phyloP scores from a whole-genome alignment of 352 stramenopile genomes.

The Phytophthora hibernalis region DNA sequence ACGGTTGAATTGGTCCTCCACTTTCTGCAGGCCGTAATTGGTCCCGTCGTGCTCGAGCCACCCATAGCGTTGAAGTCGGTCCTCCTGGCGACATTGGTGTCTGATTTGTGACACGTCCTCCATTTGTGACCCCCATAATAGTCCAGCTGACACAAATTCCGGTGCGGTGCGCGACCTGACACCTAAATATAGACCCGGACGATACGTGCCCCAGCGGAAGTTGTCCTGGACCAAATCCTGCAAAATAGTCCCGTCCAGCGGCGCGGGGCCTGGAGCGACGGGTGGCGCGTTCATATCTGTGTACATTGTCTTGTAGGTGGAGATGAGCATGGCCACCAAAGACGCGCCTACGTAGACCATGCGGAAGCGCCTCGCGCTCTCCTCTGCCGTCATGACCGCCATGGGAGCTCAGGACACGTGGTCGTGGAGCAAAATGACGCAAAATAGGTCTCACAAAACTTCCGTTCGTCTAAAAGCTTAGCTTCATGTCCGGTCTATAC shows the following conservation, averaged over 20 bases:
- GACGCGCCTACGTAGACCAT: slow-evolving; percentile 36
- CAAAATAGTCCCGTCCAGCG: slow-evolving; percentile 48
- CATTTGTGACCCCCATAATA: slow-evolving; percentile 78
- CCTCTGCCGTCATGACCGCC: slow-evolving; percentile 25
- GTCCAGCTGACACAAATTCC: slow-evolving; percentile 66
- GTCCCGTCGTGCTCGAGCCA: slow-evolving; percentile 81
- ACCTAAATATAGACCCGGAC: slow-evolving; percentile 81
- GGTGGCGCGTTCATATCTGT: slow-evolving; percentile 21
- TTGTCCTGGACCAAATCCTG: slow-evolving; percentile 43
- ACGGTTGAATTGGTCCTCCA: slow-evolving; percentile 84
- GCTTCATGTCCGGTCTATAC: not conserved
- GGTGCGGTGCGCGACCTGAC: slow-evolving; percentile 74
- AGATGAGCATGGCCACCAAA: slow-evolving; percentile 36
- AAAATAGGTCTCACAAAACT: not conserved
- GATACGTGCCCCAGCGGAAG: slow-evolving; percentile 81
- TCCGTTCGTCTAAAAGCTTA: not conserved
- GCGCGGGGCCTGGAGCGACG: not conserved
- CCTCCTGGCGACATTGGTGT: slow-evolving; percentile 79
- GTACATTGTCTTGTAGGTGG: slow-evolving; percentile 35
- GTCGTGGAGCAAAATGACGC: slow-evolving; percentile 8
- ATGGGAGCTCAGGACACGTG: slow-evolving; percentile 11
- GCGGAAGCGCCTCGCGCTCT: slow-evolving; percentile 33
- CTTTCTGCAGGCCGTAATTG: slow-evolving; percentile 59
- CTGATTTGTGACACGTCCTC: slow-evolving; percentile 78
- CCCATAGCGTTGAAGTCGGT: slow-evolving; percentile 82